phyloP scores from a whole-genome alignment of 73 alveolate species.

The Paramecium sonneborni region DNA sequence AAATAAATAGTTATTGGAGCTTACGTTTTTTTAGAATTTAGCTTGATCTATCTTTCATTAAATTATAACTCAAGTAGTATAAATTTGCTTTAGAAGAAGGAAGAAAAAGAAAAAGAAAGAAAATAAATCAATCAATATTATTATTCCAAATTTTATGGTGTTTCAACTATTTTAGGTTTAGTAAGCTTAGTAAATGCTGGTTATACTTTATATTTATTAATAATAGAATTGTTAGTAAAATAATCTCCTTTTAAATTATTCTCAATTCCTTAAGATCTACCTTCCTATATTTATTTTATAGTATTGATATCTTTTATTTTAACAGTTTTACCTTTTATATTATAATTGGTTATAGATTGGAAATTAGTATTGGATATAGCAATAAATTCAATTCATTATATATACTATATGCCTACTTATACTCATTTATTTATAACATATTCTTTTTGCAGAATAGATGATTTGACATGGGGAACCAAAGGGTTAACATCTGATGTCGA shows the following conservation, averaged over 20 bases:
- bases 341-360: background rate
- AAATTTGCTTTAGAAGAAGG: background rate
- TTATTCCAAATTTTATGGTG: constrained; percentile 30
- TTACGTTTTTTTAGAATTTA: background rate
- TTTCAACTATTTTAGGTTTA: constrained; percentile 56
- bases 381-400: constrained; percentile 32
- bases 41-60: background rate
- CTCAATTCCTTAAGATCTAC: background rate
- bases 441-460: constrained; percentile 68
- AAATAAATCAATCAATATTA: background rate
- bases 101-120: background rate
- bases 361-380: background rate
- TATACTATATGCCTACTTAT: constrained; percentile 52
- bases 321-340: background rate
- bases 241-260: background rate
- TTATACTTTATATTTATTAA: background rate
- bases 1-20: background rate
- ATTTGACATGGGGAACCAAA: constrained; percentile 68
- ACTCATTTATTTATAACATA: constrained; percentile 51
- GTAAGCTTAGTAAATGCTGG: constrained; percentile 4
- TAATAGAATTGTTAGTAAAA: background rate
- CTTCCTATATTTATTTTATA: background rate
- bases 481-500: background rate
- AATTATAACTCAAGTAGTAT: background rate
- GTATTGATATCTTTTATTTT: background rate